Percentiles rank a stretch among this genome's conserved stretches.
Evolutionary conservation across 768 basidiomycete genomes (phyloP).

Genomic region (Rhodocollybia butyracea): DNA sequence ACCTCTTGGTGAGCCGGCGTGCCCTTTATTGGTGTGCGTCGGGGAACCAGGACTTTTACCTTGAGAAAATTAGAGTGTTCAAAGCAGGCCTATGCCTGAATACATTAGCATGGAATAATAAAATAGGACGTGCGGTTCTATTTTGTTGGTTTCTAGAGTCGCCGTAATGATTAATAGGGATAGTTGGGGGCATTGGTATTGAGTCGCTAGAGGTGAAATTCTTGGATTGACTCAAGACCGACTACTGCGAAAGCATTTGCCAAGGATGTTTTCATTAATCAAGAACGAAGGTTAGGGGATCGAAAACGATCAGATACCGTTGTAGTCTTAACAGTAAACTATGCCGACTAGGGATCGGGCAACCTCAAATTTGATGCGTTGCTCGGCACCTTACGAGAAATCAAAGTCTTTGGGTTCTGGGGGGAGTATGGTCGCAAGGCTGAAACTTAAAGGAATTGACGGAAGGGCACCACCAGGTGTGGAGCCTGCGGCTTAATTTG

Average conservation of each 20-base stretch:
- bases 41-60: constrained; percentile 77
- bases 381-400: constrained; percentile 82
- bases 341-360: constrained; percentile 77
- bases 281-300: constrained; percentile 85
- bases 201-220: constrained; percentile 82
- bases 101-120: constrained; percentile 22
- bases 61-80: constrained; percentile 79
- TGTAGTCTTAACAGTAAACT: constrained; percentile 85
- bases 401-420: constrained; percentile 88
- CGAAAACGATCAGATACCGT: constrained; percentile 83
- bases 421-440: constrained; percentile 72
- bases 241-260: constrained; percentile 83
- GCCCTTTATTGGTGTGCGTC: constrained; percentile 61
- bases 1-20: constrained; percentile 70
- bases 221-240: constrained; percentile 79
- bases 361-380: constrained; percentile 67
- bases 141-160: constrained; percentile 82
- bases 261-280: constrained; percentile 85
- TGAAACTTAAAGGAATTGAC: constrained; percentile 85
- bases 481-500: constrained; percentile 85
- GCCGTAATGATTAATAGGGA: constrained; percentile 81
- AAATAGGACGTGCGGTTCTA: constrained; percentile 80
- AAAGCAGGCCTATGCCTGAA: constrained; percentile 1
- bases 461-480: constrained; percentile 52
- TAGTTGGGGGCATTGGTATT: constrained; percentile 84